A percentile compares a stretch with the other conserved stretches of the same genome.
phyloP scores from a whole-genome alignment of 2,329 filamentous ascomycete genomes.

The Penicillium italicum region DNA sequence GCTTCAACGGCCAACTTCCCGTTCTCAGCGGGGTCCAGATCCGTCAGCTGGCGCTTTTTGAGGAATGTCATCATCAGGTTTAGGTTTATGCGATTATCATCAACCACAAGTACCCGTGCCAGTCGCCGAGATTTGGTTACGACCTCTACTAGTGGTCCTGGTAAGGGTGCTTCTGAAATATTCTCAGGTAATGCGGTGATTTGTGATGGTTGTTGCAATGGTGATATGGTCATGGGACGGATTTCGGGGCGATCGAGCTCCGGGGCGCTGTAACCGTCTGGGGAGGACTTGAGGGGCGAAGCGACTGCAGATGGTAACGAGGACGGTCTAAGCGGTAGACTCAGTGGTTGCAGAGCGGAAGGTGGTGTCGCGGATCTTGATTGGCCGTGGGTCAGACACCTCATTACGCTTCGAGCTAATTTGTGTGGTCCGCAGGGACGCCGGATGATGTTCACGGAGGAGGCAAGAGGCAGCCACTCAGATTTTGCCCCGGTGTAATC shows the following conservation, averaged over 20 bases:
- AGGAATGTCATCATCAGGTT: conserved; percentile 45
- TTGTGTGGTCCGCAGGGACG: conserved; percentile 43
- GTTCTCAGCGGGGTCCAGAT: conserved; percentile 41
- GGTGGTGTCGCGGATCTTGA: conserved; percentile 9
- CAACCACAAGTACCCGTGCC: conserved; percentile 42
- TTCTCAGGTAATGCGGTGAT: conserved; percentile 6
- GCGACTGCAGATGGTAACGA: not conserved
- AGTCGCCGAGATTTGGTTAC: conserved; percentile 7
- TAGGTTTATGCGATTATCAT: conserved; percentile 47
- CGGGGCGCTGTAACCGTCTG: not conserved
- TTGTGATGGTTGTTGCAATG: conserved; percentile 4
- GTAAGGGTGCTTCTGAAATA: conserved; percentile 11
- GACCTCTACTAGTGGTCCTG: conserved; percentile 14
- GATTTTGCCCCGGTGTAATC: conserved; percentile 31
- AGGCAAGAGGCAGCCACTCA: conserved; percentile 30
- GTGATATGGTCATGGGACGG: not conserved
- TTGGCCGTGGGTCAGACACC: conserved; percentile 25
- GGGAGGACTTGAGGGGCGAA: not conserved
- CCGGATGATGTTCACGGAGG: conserved; percentile 38
- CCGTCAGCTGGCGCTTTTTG: conserved; percentile 36
- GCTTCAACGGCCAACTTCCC: conserved; percentile 44
- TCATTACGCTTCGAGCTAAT: conserved; percentile 36
- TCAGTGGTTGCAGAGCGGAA: conserved; percentile 15
- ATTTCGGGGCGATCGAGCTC: not conserved
- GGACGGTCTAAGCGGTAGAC: conserved; percentile 11